Evolutionary conservation across 2,329 filamentous ascomycete genomes (phyloP).

Genomic region (Trichoderma afroharzianum): DNA sequence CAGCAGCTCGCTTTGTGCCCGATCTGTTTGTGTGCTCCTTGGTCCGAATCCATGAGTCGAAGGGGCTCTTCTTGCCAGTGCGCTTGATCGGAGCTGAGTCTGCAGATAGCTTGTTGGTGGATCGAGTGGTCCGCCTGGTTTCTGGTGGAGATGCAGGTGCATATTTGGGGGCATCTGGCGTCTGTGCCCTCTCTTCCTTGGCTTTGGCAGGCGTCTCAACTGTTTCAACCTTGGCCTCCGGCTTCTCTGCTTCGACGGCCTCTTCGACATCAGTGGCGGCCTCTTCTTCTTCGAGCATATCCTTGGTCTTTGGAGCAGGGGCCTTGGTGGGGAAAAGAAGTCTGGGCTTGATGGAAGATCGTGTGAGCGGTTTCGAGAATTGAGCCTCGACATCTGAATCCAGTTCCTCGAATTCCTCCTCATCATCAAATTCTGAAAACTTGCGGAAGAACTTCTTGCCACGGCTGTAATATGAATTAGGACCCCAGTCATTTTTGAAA

Average conservation of each 20-base stretch:
- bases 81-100: conserved; percentile 41
- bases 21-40: conserved; percentile 52
- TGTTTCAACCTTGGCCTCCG: conserved; percentile 31
- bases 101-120: conserved; percentile 46
- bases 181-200: conserved; percentile 31
- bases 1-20: conserved; percentile 39
- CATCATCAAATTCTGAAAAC: conserved; percentile 46
- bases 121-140: conserved; percentile 58
- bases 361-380: conserved; percentile 51
- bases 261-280: conserved; percentile 57
- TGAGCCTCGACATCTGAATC: conserved; percentile 35
- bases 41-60: conserved; percentile 65
- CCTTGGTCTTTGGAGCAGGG: conserved; percentile 34
- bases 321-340: conserved; percentile 60
- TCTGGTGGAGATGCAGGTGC: conserved; percentile 60
- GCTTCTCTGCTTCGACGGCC: conserved; percentile 32
- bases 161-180: conserved; percentile 54
- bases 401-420: conserved; percentile 29
- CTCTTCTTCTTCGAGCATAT: conserved; percentile 55
- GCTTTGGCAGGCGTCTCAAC: conserved; percentile 40
- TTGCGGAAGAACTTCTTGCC: conserved; percentile 76
- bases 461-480: conserved; percentile 50
- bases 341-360: conserved; percentile 67
- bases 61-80: conserved; percentile 49
- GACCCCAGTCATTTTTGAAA: not conserved